Percentiles rank a stretch among this genome's conserved stretches.
Evolutionary conservation across 2,329 filamentous ascomycete species (phyloP).

Genomic region (Fusarium albidum): DNA sequence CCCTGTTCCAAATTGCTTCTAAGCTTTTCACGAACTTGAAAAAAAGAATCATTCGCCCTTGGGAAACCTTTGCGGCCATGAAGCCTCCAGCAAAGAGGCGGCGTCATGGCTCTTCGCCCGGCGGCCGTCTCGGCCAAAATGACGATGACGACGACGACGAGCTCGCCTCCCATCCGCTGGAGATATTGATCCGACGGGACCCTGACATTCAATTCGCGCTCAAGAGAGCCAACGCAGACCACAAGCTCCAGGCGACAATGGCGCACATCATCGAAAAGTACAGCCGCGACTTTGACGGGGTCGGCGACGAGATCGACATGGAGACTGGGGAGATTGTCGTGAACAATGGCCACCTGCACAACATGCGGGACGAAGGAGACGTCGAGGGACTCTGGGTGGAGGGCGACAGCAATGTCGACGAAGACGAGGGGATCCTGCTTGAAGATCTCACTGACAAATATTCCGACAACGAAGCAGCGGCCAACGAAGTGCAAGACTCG

Average conservation of each 20-base stretch:
- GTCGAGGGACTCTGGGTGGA: constrained; percentile 44
- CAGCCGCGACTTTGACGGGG: constrained; percentile 78
- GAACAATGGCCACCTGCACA: constrained; percentile 83
- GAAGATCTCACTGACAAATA: constrained; percentile 43
- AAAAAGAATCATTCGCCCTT: background rate
- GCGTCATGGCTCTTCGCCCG: constrained; percentile 57
- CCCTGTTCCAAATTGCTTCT: background rate
- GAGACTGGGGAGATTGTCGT: constrained; percentile 83
- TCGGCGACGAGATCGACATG: constrained; percentile 91
- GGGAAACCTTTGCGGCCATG: constrained; percentile 50
- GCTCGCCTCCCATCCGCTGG: constrained; percentile 56
- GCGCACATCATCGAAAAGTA: constrained; percentile 93
- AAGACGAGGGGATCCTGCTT: constrained; percentile 47
- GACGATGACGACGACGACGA: constrained; percentile 57
- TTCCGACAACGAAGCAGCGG: constrained; percentile 26
- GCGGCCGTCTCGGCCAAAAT: constrained; percentile 37
- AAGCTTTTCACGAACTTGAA: background rate
- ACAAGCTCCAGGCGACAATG: constrained; percentile 81
- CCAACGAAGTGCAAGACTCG: constrained; percentile 19
- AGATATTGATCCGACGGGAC: constrained; percentile 50
- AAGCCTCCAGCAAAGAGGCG: constrained; percentile 68
- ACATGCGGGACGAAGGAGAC: constrained; percentile 65
- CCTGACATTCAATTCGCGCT: constrained; percentile 59
- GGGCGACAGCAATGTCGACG: constrained; percentile 44
- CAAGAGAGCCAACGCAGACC: constrained; percentile 71